Evolutionary conservation across 148 eudicot genomes (phyloP), one percentile per base, ranked within the genome.

Genomic region (Salicornia ramosissima): DNA sequence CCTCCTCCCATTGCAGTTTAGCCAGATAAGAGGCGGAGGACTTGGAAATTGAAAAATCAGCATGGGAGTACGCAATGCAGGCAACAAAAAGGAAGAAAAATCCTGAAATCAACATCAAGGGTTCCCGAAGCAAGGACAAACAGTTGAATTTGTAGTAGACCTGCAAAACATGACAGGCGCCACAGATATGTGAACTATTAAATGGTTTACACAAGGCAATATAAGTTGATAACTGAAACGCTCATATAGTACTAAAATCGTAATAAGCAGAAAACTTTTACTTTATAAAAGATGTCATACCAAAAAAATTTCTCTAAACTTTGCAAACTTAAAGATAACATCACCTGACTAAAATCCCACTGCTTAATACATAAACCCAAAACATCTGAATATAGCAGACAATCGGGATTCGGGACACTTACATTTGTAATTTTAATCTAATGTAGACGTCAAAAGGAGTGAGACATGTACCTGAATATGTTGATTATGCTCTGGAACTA

Each of bases 1-100:
- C 99, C 99, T 94, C 99, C 67, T 94, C 99, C 97, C 92, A 86
- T 75, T 94, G 99, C 77, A 87, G 82, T 75, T 82, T 88, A 46
- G 99, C 99, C 70, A 94, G 49, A 71, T 94, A 94, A 68, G 97
- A 90, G 68, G 97, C 77, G 70, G 99, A 88, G 13, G 91, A 80
- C 78, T 94, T 94, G 68, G 99, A 94, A 80, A 94, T 94, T 31
- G 99, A 90, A 63, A 94, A 67, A 81, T 94, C 99, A 40, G 93
- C 90, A 81, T 89, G 92, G 70, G 79, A 78, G 69, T 94, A 94
- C 10, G 85, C 81, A 43, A 94, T 81, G 76, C 97, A 87, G 45
- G 99, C 82, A 75, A 89, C 71, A 69, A 94, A 94, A 43, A 90
- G 84, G 80, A 85, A 80, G 86, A 94, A 87, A 81, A 94, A 87